Percentiles rank a stretch among this genome's conserved stretches.
Conservation (phyloP, 2,329 filamentous ascomycete genomes). For the Calycina herbarum region DNA sequence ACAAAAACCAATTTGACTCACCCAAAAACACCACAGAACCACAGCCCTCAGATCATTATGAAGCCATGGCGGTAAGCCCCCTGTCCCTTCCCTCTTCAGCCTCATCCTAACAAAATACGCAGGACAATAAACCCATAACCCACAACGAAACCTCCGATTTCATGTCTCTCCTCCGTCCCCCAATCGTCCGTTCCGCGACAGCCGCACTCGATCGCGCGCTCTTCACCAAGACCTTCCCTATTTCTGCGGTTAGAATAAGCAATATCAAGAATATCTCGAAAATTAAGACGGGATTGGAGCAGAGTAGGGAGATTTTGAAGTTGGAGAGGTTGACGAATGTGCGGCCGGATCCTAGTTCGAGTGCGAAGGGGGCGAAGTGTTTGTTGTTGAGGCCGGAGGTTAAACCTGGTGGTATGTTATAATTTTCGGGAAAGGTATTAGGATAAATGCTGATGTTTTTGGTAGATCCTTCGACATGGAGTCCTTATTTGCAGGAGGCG, state of each 20-base stretch:
- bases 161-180: conserved; percentile 71
- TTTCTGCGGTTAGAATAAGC: conserved; percentile 76
- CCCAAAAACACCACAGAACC: conserved; percentile 12
- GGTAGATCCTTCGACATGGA: conserved; percentile 75
- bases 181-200: conserved; percentile 72
- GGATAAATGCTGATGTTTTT: conserved; percentile 3
- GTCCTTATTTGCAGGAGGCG: conserved; percentile 65
- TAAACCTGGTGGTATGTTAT: conserved; percentile 47
- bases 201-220: conserved; percentile 79
- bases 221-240: conserved; percentile 73
- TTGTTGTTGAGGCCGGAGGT: conserved; percentile 59
- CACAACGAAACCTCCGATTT: conserved; percentile 32
- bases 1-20: conserved; percentile 13
- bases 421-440: no score
- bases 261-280: conserved; percentile 73
- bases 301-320: conserved; percentile 64
- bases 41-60: conserved; percentile 24
- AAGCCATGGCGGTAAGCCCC: conserved; percentile 29
- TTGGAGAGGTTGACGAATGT: conserved; percentile 66
- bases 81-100: background rate
- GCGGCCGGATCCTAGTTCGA: conserved; percentile 59
- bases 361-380: conserved; percentile 59
- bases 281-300: conserved; percentile 65
- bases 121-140: background rate
- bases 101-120: background rate